Evolutionary conservation across 768 basidiomycete genomes (phyloP), one percentile per base, ranked within the genome.

Genomic region (Suillus occidentalis): DNA sequence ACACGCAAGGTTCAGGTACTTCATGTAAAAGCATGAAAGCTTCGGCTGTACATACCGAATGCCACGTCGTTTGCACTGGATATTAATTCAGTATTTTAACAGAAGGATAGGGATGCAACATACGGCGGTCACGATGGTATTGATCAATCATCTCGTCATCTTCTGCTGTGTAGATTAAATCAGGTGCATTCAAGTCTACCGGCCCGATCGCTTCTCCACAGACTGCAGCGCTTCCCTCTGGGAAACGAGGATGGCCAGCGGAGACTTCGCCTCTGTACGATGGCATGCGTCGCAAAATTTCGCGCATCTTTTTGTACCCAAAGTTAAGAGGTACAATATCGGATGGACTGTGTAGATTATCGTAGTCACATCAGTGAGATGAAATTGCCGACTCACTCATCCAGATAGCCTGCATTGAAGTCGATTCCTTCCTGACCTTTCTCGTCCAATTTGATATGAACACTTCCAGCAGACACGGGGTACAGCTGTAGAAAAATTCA

Each of bases 381-480:
- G 49, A 13, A 31, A 62, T 28, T 7, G 31, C 60, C 3, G 39
- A 72, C 78, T 60, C 58, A 86, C 85, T 78, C 71, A 57, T 79
- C 74, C n/a, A 86, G 75, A 70, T 76, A 85, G 25, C 80, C 81
- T 14, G 84, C 71, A 55, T 83, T 77, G 69, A 87, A 86, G 45
- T 74, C 71, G 14, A 78, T 73, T 16, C 76, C 74, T 10, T 78
- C 79, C 62, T 81, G 77, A 20, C 78, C 73, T 65, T 85, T 75
- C 5, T 75, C 61, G 3, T 77, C 80, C 25, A 80, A 78, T 58
- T 64, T 71, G 63, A 86, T 83, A 68, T 87, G 85, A 28, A 85
- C 77, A 55, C 77, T 76, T 10, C 86, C 86, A 6, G 62, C 63
- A 5, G 85, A 82, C 22, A 71, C 73, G 4, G 85, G 85, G 68